Conservation (phyloP, 169 alveolate species). For the Cryptosporidium ubiquitum region DNA sequence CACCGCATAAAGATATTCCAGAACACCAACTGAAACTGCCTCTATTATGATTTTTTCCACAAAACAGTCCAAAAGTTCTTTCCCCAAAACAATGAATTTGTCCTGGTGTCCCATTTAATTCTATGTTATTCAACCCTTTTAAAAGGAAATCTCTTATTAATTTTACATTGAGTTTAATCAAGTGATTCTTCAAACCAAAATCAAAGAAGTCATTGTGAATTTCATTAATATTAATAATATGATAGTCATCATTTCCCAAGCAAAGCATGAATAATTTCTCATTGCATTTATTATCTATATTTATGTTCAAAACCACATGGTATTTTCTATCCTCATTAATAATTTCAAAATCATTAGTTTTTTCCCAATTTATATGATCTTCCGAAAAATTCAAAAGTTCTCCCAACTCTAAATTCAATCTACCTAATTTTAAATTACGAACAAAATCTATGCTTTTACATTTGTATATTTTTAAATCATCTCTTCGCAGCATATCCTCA, state of each 20-base stretch:
- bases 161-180: neutral
- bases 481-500: neutral
- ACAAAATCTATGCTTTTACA: neutral
- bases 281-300: neutral
- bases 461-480: neutral
- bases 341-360: neutral
- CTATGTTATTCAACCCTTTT: neutral
- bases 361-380: neutral
- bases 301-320: neutral
- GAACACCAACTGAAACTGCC: conserved; percentile 36
- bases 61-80: conserved; percentile 12
- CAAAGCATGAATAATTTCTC: neutral
- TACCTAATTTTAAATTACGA: neutral
- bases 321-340: neutral
- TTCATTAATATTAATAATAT: conserved; percentile 27
- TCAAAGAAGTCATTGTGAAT: neutral
- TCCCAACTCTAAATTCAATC: neutral
- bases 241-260: neutral
- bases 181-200: neutral
- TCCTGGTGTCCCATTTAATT: conserved; percentile 66
- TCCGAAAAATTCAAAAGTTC: neutral
- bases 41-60: neutral
- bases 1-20: conserved; percentile 38
- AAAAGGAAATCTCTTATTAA: neutral
- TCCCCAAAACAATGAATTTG: conserved; percentile 60